Percentiles rank a stretch among this genome's conserved stretches.
These are phyloP conservation scores for Lentinula aciculospora DNA, from an alignment of 768 basidiomycete species.

Conservation along the genomic window DNA sequence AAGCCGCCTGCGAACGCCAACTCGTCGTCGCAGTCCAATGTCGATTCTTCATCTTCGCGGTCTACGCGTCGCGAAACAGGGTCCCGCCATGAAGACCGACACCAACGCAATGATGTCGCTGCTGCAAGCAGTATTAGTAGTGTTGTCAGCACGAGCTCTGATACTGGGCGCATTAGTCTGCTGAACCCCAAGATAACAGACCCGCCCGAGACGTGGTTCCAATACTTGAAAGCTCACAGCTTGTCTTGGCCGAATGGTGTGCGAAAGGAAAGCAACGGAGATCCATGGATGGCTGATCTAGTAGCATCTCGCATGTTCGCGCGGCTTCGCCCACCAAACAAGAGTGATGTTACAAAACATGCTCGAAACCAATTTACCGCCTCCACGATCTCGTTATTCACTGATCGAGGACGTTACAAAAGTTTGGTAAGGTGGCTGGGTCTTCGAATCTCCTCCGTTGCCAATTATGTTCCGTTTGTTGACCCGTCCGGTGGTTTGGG, in stretches of 20 bases:
- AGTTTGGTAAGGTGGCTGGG: not conserved
- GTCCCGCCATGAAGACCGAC: not conserved
- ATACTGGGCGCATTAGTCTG: not conserved
- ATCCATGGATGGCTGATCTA: not conserved
- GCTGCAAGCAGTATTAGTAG: not conserved
- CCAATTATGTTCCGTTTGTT: not conserved
- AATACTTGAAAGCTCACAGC: not conserved
- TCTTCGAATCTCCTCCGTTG: not conserved
- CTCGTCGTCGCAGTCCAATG: not conserved
- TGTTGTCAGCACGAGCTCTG: not conserved
- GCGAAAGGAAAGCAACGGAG: not conserved
- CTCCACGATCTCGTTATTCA: not conserved
- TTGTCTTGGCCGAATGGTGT: conserved; percentile 18
- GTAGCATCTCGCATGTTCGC: not conserved
- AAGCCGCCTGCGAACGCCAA: conserved; percentile 1
- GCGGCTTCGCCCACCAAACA: not conserved
- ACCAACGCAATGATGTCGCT: not conserved
- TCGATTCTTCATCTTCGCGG: not conserved
- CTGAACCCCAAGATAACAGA: not conserved
- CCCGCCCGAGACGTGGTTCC: conserved; percentile 1
- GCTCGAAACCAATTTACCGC: not conserved
- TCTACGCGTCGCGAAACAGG: not conserved
- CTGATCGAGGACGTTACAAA: not conserved
- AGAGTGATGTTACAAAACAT: too few species aligned
- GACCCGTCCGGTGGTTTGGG: not conserved